Percentiles rank a stretch among this genome's conserved stretches.
Conservation (phyloP, 108 stramenopile genomes). For the Cyclotella distinguenda region DNA sequence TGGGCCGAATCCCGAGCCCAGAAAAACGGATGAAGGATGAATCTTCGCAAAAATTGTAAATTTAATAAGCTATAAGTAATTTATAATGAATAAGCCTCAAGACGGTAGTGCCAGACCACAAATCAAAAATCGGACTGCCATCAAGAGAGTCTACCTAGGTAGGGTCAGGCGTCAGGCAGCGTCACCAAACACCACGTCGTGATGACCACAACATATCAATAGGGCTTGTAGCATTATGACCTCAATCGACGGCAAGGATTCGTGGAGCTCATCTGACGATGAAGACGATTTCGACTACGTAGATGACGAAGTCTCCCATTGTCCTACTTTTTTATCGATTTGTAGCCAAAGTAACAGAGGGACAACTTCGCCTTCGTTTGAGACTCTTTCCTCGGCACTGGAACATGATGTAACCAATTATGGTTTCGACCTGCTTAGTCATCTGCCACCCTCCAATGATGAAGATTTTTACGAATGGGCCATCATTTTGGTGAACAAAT, state of each 20-base stretch:
- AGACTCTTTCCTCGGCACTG: conserved; percentile 32
- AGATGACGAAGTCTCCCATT: conserved; percentile 32
- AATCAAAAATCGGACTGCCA: too few species aligned
- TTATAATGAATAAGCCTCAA: too few species aligned
- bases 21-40: too few species aligned
- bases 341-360: conserved; percentile 30
- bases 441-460: conserved; percentile 14
- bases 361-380: conserved; percentile 25
- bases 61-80: too few species aligned
- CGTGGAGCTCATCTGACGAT: conserved; percentile 37
- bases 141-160: too few species aligned
- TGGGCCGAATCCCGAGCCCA: too few species aligned
- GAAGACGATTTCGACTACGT: conserved; percentile 22
- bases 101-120: too few species aligned
- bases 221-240: conserved; percentile 4
- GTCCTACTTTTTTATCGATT: conserved; percentile 31
- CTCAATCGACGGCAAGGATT: conserved; percentile 16
- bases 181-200: too few species aligned
- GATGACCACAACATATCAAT: too few species aligned
- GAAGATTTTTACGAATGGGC: conserved; percentile 50
- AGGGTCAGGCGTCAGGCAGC: too few species aligned
- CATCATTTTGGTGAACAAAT: conserved; percentile 46
- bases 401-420: conserved; percentile 31
- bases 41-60: too few species aligned
- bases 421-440: conserved; percentile 34